Percentiles rank a stretch among this genome's conserved stretches.
Conservation (phyloP, 331 rosid species). For the Telfairia occidentalis region DNA sequence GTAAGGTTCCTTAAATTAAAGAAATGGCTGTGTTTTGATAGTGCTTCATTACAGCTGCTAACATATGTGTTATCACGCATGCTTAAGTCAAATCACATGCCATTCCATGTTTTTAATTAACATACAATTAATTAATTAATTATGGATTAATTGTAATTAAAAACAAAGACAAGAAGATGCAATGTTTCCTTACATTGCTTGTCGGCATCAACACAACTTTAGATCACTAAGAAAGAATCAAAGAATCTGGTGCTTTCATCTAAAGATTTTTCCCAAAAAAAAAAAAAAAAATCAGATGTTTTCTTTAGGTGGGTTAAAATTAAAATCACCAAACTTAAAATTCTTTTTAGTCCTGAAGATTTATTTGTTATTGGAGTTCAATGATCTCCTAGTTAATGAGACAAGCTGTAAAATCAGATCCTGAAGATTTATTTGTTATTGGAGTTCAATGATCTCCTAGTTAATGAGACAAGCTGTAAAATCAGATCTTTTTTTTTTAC, state of each 20-base stretch:
- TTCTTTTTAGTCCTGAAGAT: too few relatives aligned
- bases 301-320: too few relatives aligned
- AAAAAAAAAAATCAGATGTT: neutral
- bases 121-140: neutral
- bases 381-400: too few relatives aligned
- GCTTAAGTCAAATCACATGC: neutral
- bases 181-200: neutral
- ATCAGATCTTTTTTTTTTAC: too few relatives aligned
- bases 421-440: too few relatives aligned
- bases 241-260: neutral
- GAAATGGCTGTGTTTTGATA: neutral
- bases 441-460: too few relatives aligned
- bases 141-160: neutral
- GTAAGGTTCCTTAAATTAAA: neutral
- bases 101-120: neutral
- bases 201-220: neutral
- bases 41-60: constrained; percentile 11
- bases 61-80: neutral
- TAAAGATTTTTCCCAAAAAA: neutral
- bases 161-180: constrained; percentile 6
- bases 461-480: too few relatives aligned
- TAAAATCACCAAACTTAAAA: too few relatives aligned
- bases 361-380: too few relatives aligned
- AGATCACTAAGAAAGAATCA: neutral
- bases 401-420: too few relatives aligned